Conservation (phyloP, 164 flowering plant genomes). For the Akebia trifoliata region DNA sequence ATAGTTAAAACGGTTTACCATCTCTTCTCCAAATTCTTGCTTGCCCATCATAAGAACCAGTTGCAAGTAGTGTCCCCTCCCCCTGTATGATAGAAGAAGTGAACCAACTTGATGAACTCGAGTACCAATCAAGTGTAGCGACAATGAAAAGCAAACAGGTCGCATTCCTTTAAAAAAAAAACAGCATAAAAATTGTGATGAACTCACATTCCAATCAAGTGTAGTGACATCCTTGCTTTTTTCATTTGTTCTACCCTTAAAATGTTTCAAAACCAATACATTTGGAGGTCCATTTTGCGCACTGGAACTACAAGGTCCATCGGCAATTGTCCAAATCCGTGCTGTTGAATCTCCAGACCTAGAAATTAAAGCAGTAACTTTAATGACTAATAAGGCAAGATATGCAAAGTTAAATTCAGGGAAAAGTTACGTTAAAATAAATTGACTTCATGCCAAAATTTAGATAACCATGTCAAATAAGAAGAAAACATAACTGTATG, state of each 20-base stretch:
- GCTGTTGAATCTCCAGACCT: conserved; percentile 99
- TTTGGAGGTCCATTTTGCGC: conserved; percentile 44
- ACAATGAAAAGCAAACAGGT: no score
- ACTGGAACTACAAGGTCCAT: conserved; percentile 48
- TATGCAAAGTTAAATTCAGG: not conserved
- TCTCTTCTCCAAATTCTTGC: conserved; percentile 93
- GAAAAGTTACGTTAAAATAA: not conserved
- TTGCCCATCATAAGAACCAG: conserved; percentile 98
- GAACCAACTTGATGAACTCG: no score
- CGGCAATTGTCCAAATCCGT: conserved; percentile 83
- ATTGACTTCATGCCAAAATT: not conserved
- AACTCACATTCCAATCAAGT: conserved; percentile 98
- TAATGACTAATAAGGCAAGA: not conserved
- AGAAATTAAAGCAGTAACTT: conserved; percentile 8
- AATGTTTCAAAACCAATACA: conserved; percentile 78
- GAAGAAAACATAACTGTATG: not conserved
- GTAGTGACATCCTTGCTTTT: conserved; percentile 95
- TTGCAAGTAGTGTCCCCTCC: conserved; percentile 95
- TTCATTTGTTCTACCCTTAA: conserved; percentile 79
- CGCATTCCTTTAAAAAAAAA: no score
- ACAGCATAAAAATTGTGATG: not conserved
- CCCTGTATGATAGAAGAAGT: conserved; percentile 44
- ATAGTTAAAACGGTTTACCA: conserved; percentile 58
- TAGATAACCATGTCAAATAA: not conserved
- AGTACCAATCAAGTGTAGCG: conserved; percentile 98